phyloP scores from a whole-genome alignment of 352 stramenopile genomes.

The Globisporangium solare region DNA sequence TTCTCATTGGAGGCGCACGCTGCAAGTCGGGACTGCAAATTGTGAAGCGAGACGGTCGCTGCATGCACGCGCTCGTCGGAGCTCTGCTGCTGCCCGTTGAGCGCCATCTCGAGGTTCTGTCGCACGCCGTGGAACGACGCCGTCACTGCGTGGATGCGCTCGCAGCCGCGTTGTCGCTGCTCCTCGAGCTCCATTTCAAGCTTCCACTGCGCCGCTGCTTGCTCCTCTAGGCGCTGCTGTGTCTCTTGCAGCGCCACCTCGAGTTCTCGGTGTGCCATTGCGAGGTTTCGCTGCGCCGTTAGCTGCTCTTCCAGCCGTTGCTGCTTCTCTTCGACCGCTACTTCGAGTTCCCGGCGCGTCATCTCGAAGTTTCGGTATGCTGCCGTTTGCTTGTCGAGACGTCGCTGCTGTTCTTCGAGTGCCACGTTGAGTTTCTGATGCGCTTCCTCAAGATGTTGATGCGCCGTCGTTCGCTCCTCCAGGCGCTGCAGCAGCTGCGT shows the following conservation, averaged over 20 bases:
- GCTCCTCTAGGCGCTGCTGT: no score
- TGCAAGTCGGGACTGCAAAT: no score
- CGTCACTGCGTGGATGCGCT: not conserved
- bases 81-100: not conserved
- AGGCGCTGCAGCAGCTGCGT: conserved; percentile 14
- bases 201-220: not conserved
- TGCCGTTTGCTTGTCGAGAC: no score
- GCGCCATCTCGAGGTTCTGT: conserved; percentile 1
- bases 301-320: no score
- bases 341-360: no score
- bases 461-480: no score
- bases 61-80: not conserved
- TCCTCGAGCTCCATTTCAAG: conserved; percentile 4
- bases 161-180: not conserved
- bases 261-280: not conserved
- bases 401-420: not conserved
- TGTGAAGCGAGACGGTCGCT: no score
- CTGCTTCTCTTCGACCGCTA: no score
- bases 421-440: no score
- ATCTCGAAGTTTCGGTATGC: no score
- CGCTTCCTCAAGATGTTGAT: no score
- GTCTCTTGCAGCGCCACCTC: not conserved
- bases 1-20: not conserved
- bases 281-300: not conserved
- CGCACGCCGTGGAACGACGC: not conserved